Percentiles rank a stretch among this genome's conserved stretches.
Conservation (phyloP, 2,329 filamentous ascomycete species). For the Penicillium sp. region DNA sequence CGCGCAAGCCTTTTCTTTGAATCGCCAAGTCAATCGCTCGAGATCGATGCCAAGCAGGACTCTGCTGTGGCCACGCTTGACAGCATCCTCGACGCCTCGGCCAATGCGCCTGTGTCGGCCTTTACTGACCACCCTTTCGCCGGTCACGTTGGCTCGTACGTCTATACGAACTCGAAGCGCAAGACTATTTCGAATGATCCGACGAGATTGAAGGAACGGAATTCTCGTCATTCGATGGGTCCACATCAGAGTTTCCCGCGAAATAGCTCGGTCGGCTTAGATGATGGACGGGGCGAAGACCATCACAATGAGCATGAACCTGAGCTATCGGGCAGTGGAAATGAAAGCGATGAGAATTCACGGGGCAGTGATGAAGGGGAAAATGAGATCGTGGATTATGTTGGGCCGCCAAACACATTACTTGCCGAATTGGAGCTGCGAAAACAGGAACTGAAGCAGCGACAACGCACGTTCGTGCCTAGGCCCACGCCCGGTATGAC, state of each 20-base stretch:
- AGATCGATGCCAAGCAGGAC: slow-evolving; percentile 60
- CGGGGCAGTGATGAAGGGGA: slow-evolving; percentile 26
- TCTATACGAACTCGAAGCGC: slow-evolving; percentile 57
- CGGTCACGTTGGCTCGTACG: slow-evolving; percentile 67
- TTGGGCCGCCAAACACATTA: slow-evolving; percentile 78
- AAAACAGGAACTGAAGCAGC: slow-evolving; percentile 79
- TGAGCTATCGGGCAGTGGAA: slow-evolving; percentile 10
- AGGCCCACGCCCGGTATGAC: slow-evolving; percentile 60
- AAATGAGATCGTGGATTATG: slow-evolving; percentile 42
- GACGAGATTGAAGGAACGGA: slow-evolving; percentile 27
- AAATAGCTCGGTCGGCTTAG: background rate
- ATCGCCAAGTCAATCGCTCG: slow-evolving; percentile 53
- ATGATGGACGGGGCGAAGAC: slow-evolving; percentile 17
- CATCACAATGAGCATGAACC: slow-evolving; percentile 10
- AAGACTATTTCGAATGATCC: slow-evolving; percentile 25
- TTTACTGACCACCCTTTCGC: slow-evolving; percentile 87
- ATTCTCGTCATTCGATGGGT: slow-evolving; percentile 29
- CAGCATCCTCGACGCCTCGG: slow-evolving; percentile 84
- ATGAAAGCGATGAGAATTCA: slow-evolving; percentile 21
- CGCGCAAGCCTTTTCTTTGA: slow-evolving; percentile 93
- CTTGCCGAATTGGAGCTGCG: slow-evolving; percentile 87
- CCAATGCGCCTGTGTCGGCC: slow-evolving; percentile 78
- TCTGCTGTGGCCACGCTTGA: slow-evolving; percentile 88
- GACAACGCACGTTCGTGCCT: slow-evolving; percentile 69
- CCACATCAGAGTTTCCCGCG: slow-evolving; percentile 12